These are phyloP conservation scores for Leccinum fallax DNA, from an alignment of 1,284 basidiomycete genomes.

Conservation along the genomic window DNA sequence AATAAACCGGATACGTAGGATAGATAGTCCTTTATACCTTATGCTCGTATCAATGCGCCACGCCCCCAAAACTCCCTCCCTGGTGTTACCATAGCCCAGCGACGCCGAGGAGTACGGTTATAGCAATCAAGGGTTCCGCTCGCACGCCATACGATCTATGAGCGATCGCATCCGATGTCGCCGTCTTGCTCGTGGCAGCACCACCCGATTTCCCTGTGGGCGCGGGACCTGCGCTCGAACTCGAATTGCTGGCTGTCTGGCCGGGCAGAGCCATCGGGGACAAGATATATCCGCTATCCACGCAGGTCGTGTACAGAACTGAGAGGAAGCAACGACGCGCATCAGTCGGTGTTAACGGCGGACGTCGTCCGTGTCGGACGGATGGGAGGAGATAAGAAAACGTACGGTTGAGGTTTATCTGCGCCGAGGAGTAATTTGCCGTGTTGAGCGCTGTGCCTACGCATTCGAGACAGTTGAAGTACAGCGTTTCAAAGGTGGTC, in stretches of 20 bases:
- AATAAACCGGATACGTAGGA: conserved; percentile 11
- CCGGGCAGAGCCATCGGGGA: conserved; percentile 44
- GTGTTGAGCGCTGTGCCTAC: conserved; percentile 32
- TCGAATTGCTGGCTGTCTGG: conserved; percentile 37
- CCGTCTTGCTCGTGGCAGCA: neutral
- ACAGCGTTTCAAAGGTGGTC: conserved; percentile 35
- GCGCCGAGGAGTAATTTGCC: conserved; percentile 32
- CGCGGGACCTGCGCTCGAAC: conserved; percentile 18
- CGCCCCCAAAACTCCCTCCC: neutral
- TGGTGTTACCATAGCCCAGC: conserved; percentile 18
- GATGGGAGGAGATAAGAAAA: neutral
- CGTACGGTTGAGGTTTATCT: conserved; percentile 36
- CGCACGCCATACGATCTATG: neutral
- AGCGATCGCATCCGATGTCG: conserved; percentile 4
- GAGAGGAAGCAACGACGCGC: neutral
- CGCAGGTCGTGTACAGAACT: conserved; percentile 38
- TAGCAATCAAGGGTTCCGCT: conserved; percentile 7
- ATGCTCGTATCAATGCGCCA: neutral
- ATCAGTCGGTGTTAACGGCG: neutral
- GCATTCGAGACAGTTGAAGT: conserved; percentile 42
- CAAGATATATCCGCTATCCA: conserved; percentile 34
- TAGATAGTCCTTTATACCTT: conserved; percentile 10
- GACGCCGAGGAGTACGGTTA: conserved; percentile 10
- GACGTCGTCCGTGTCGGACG: neutral
- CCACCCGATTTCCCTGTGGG: conserved; percentile 2